Evolutionary conservation across 1,284 basidiomycete species (phyloP).

Genomic region (Cryptococcus sp.): DNA sequence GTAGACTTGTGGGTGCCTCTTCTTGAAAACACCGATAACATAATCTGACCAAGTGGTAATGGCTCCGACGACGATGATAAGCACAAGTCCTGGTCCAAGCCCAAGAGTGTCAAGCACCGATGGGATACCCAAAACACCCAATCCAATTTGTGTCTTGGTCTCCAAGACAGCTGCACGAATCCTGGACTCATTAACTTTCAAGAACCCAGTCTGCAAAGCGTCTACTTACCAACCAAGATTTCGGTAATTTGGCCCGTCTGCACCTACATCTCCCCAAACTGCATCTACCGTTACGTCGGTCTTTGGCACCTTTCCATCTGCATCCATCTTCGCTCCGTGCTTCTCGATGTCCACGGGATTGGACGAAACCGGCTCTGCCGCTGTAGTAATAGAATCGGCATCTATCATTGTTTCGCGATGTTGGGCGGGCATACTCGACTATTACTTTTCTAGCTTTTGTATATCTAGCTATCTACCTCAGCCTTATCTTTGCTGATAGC

Average conservation of each 20-base stretch:
- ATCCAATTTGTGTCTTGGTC: conserved; percentile 40
- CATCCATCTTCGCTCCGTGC: too few relatives aligned
- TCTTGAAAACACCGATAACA: conserved; percentile 39
- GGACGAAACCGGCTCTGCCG: too few relatives aligned
- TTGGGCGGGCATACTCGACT: too few relatives aligned
- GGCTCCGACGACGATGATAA: conserved; percentile 34
- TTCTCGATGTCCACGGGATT: too few relatives aligned
- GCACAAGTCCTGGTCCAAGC: conserved; percentile 34
- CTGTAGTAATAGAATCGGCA: too few relatives aligned
- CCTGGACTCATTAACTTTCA: too few relatives aligned
- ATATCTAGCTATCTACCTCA: too few relatives aligned
- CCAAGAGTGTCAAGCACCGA: conserved; percentile 33
- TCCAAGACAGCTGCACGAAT: conserved; percentile 31
- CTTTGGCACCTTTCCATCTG: too few relatives aligned
- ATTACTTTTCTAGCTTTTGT: too few relatives aligned
- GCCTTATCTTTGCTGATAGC: too few relatives aligned
- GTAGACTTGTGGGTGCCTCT: conserved; percentile 34
- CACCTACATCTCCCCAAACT: conserved; percentile 38
- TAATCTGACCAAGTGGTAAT: conserved; percentile 17
- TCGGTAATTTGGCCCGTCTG: conserved; percentile 37
- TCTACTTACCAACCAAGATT: conserved; percentile 36
- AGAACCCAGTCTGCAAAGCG: too few relatives aligned
- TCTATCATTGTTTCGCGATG: too few relatives aligned
- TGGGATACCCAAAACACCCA: conserved; percentile 37
- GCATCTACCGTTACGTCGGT: conserved; percentile 21